Evolutionary conservation across 108 stramenopile species (phyloP).

Genomic region (Aurantiochytrium sp.): DNA sequence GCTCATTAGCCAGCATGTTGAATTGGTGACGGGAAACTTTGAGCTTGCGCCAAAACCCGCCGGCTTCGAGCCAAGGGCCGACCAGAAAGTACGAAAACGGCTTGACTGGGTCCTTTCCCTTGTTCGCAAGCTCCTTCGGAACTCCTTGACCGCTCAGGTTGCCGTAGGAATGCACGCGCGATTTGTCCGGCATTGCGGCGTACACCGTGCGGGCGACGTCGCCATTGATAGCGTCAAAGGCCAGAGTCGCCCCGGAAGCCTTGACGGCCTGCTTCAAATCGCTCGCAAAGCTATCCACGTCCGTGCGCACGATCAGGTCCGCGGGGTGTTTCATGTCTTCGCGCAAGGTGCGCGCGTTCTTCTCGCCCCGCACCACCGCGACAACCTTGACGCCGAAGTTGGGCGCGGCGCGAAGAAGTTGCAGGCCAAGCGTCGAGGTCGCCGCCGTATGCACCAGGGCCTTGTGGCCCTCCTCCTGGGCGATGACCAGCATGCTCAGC

Average conservation of each 20-base stretch:
- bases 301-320: conserved; percentile 44
- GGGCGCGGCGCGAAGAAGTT: conserved; percentile 49
- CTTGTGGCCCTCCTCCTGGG: conserved; percentile 22
- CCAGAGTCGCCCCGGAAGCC: conserved; percentile 50
- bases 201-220: conserved; percentile 50
- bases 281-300: conserved; percentile 44
- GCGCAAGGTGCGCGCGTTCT: conserved; percentile 47
- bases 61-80: background rate
- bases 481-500: conserved; percentile 57
- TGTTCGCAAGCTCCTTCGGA: conserved; percentile 37
- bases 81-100: background rate
- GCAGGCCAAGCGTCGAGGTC: conserved; percentile 56
- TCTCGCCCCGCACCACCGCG: conserved; percentile 58
- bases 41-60: background rate
- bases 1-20: background rate
- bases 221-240: conserved; percentile 63
- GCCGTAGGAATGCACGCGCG: conserved; percentile 52
- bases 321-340: conserved; percentile 51
- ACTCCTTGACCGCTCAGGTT: conserved; percentile 42
- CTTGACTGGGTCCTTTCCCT: background rate
- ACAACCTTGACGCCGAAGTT: conserved; percentile 48
- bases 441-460: conserved; percentile 64
- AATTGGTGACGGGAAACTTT: background rate
- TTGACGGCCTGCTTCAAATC: conserved; percentile 48
- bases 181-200: conserved; percentile 45